phyloP scores from a whole-genome alignment of 257 asterid species.

The Datura wrightii region DNA sequence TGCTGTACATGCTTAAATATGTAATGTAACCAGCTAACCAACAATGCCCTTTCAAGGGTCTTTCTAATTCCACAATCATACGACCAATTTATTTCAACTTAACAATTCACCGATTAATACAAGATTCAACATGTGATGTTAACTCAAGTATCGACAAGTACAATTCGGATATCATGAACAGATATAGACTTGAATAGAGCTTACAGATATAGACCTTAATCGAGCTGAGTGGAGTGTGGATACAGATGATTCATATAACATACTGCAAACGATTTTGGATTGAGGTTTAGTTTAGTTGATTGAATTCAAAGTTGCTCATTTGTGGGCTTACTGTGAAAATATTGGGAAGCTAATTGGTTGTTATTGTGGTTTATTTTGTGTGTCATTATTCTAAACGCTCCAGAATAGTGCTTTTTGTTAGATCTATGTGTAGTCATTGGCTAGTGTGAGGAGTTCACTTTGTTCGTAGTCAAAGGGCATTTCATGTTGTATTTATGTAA shows the following conservation, averaged over 20 bases:
- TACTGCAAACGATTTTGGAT: not conserved
- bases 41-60: too few relatives aligned
- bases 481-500: conserved; percentile 29
- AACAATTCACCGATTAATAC: too few relatives aligned
- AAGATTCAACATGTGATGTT: too few relatives aligned
- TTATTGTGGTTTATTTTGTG: not conserved
- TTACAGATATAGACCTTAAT: not conserved
- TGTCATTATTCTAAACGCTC: not conserved
- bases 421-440: conserved; percentile 15
- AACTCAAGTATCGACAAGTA: too few relatives aligned
- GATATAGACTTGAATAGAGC: not conserved
- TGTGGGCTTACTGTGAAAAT: not conserved
- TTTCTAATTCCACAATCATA: too few relatives aligned
- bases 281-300: not conserved
- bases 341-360: not conserved
- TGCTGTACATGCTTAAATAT: too few relatives aligned
- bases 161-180: too few relatives aligned
- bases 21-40: too few relatives aligned
- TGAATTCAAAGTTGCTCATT: not conserved
- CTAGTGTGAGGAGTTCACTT: not conserved
- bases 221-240: not conserved
- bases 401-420: not conserved
- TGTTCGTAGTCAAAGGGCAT: not conserved
- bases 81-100: too few relatives aligned
- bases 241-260: not conserved